These are phyloP conservation scores for Taphrina wiesneri DNA, from an alignment of 1,139 yeast species.

Conservation along the genomic window DNA sequence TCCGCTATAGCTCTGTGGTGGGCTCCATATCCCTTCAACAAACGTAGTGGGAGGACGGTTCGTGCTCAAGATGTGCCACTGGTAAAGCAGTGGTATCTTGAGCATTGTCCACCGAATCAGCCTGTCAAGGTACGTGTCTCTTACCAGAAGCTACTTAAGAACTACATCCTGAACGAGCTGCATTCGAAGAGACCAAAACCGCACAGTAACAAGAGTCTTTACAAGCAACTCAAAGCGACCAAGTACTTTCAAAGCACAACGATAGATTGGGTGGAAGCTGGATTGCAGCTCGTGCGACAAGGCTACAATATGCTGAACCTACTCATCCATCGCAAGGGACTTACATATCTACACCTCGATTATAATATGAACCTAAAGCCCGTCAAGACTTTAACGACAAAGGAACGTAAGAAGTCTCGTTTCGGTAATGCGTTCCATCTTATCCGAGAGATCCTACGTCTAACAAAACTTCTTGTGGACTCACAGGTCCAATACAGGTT, in stretches of 20 bases:
- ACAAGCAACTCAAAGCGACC: constrained; percentile 70
- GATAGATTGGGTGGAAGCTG: constrained; percentile 98
- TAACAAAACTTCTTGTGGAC: constrained; percentile 82
- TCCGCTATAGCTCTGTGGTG: constrained; percentile 67
- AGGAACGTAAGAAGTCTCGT: constrained; percentile 91
- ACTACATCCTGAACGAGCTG: constrained; percentile 69
- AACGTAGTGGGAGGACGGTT: constrained; percentile 66
- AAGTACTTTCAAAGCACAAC: constrained; percentile 89
- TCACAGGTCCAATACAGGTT: constrained; percentile 87
- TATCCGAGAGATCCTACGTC: constrained; percentile 81
- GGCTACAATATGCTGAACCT: constrained; percentile 92
- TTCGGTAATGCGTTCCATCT: constrained; percentile 96
- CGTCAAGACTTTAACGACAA: constrained; percentile 91
- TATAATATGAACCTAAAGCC: constrained; percentile 95
- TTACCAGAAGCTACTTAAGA: constrained; percentile 80
- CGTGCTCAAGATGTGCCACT: constrained; percentile 91
- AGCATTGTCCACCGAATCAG: constrained; percentile 62
- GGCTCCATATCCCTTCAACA: constrained; percentile 85
- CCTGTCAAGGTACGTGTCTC: constrained; percentile 82
- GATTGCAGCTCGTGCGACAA: constrained; percentile 86
- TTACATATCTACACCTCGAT: constrained; percentile 89
- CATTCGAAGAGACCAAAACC: constrained; percentile 52
- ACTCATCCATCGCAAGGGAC: constrained; percentile 84
- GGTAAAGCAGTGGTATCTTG: constrained; percentile 76
- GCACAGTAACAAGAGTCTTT: constrained; percentile 58